Conservation (phyloP, 2,329 filamentous ascomycete genomes). For the Dactylellina leptospora region DNA sequence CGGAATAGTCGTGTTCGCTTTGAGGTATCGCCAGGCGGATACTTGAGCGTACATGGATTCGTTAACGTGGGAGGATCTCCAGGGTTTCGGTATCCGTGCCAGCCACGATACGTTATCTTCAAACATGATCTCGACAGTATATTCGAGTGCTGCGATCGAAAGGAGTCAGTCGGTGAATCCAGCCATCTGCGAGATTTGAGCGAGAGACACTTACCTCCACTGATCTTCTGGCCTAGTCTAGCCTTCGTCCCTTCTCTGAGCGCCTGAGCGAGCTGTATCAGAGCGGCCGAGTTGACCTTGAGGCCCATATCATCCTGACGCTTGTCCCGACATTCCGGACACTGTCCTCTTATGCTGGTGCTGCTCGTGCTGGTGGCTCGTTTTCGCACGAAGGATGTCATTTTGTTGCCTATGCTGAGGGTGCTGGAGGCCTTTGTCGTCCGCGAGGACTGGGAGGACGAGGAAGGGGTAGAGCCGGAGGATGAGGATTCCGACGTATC, state of each 20-base stretch:
- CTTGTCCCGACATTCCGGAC: conserved; percentile 48
- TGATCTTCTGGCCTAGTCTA: conserved; percentile 16
- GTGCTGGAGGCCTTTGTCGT: conserved; percentile 45
- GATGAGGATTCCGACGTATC: conserved; percentile 49
- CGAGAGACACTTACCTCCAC: conserved; percentile 17
- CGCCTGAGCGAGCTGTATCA: conserved; percentile 28
- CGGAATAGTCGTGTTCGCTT: conserved; percentile 37
- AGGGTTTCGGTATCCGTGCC: conserved; percentile 46
- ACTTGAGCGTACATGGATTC: conserved; percentile 39
- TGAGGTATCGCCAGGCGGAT: conserved; percentile 48
- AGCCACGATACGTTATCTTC: conserved; percentile 50
- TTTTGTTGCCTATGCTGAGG: conserved; percentile 32
- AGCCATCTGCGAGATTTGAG: not conserved
- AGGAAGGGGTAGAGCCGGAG: conserved; percentile 31
- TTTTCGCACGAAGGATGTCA: conserved; percentile 22
- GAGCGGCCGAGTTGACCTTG: conserved; percentile 37
- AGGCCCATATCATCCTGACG: conserved; percentile 49
- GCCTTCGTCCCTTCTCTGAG: conserved; percentile 30
- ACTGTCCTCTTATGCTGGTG: conserved; percentile 44
- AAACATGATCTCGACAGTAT: conserved; percentile 36
- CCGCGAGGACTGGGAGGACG: conserved; percentile 42
- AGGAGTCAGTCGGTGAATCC: not conserved
- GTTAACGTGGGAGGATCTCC: conserved; percentile 46
- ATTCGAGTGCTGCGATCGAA: conserved; percentile 34
- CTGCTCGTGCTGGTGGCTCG: conserved; percentile 42